Conservation (phyloP, 1,139 yeast species). For the Suhomyces coccinellae region DNA sequence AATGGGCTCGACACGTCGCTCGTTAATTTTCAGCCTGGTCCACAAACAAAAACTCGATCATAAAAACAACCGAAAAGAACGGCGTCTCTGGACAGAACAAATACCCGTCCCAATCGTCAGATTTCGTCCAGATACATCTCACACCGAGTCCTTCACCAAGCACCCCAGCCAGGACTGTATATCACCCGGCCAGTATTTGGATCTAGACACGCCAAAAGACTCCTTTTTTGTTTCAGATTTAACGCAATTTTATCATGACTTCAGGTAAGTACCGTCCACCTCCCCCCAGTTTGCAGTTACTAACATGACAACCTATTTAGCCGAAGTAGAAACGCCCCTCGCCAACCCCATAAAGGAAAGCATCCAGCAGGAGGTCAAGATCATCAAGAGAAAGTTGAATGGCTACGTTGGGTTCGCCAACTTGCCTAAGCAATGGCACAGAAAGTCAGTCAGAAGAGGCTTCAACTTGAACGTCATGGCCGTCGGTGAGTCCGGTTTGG, state of each 20-base stretch:
- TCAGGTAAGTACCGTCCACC: conserved; percentile 10
- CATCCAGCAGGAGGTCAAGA: conserved; percentile 44
- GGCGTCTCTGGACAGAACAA: not conserved
- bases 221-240: conserved; percentile 6
- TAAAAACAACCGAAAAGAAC: conserved; percentile 9
- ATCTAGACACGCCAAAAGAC: conserved; percentile 2
- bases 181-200: not conserved
- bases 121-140: not conserved
- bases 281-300: conserved; percentile 4
- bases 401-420: conserved; percentile 98
- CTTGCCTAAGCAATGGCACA: conserved; percentile 98
- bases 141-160: not conserved
- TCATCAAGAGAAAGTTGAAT: conserved; percentile 78
- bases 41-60: conserved; percentile 12
- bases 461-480: conserved; percentile 86
- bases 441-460: conserved; percentile 93
- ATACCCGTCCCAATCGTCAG: not conserved
- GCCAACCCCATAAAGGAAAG: conserved; percentile 16
- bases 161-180: not conserved
- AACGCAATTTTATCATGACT: conserved; percentile 7
- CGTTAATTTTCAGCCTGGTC: conserved; percentile 9
- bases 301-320: conserved; percentile 12
- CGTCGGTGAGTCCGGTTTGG: conserved; percentile 90
- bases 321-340: conserved; percentile 14
- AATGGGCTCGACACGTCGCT: conserved; percentile 13